Evolutionary conservation across 768 basidiomycete species (phyloP).

Genomic region (Daedaleopsis sinensis): DNA sequence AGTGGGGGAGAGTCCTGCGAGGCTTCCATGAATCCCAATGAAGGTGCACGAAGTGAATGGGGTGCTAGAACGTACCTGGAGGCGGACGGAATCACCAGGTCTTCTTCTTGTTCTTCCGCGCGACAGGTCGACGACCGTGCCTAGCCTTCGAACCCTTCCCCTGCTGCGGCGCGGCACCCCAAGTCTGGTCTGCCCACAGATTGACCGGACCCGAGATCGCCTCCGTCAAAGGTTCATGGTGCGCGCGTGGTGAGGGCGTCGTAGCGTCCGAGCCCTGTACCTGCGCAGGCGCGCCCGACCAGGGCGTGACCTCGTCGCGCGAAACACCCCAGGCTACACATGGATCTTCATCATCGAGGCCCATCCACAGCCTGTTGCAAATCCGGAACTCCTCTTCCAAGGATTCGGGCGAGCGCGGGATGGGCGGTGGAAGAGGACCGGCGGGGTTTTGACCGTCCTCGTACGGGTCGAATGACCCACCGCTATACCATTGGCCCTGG

Average conservation of each 20-base stretch:
- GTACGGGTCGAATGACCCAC: constrained; percentile 11
- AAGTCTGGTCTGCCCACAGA: background rate
- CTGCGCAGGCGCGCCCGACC: background rate
- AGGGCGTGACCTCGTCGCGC: background rate
- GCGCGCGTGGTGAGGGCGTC: background rate
- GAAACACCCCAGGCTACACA: background rate
- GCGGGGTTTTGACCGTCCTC: background rate
- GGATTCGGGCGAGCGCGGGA: background rate
- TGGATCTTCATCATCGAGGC: background rate
- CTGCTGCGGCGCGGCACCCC: background rate
- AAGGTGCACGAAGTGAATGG: background rate
- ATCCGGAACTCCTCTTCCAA: background rate
- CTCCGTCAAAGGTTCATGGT: too few species aligned
- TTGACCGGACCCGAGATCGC: too few species aligned
- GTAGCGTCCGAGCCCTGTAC: background rate
- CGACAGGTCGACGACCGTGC: background rate
- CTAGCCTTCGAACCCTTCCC: background rate
- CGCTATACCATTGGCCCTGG: constrained; percentile 1
- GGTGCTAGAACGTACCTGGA: background rate
- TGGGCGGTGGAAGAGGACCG: background rate
- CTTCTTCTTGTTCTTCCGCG: background rate
- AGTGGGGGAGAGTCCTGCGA: background rate
- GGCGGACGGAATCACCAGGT: background rate
- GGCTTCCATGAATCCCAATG: background rate
- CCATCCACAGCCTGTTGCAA: background rate